phyloP scores from a whole-genome alignment of 1,139 yeast species.

The Trichomonascaceae sp. region DNA sequence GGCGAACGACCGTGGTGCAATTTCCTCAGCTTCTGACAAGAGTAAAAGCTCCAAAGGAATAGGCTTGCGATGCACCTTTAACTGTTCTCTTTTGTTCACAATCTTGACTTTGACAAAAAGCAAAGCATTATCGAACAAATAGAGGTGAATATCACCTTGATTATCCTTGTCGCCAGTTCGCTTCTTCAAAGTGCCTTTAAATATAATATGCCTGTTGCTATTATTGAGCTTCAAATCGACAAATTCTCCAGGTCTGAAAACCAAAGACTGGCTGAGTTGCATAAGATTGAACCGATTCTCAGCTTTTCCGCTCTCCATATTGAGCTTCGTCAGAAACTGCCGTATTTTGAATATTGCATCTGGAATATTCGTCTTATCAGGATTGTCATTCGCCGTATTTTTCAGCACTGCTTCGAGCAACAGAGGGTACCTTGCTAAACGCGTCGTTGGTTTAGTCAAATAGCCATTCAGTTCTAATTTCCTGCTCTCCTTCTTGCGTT shows the following conservation, averaged over 20 bases:
- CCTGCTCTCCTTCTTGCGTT: constrained; percentile 80
- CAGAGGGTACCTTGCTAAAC: constrained; percentile 92
- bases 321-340: constrained; percentile 71
- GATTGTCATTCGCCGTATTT: constrained; percentile 65
- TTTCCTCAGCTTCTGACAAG: constrained; percentile 70
- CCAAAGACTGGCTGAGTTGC: constrained; percentile 70
- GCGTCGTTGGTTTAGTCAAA: constrained; percentile 88
- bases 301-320: constrained; percentile 88
- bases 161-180: constrained; percentile 74
- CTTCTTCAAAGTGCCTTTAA: constrained; percentile 70
- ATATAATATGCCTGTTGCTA: constrained; percentile 70
- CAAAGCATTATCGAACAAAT: constrained; percentile 81
- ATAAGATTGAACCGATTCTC: constrained; percentile 88
- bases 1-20: constrained; percentile 51
- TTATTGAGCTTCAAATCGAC: constrained; percentile 81
- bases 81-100: constrained; percentile 85
- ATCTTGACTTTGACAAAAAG: constrained; percentile 80
- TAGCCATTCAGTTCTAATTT: constrained; percentile 91
- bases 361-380: constrained; percentile 65
- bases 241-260: constrained; percentile 76
- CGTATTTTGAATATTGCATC: constrained; percentile 73
- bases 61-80: constrained; percentile 88
- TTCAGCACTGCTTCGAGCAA: constrained; percentile 78
- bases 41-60: constrained; percentile 81
- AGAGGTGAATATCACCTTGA: constrained; percentile 67